Conservation (phyloP, 176 grass and related monocot genomes). For the Hsuehochloa calcarea region DNA sequence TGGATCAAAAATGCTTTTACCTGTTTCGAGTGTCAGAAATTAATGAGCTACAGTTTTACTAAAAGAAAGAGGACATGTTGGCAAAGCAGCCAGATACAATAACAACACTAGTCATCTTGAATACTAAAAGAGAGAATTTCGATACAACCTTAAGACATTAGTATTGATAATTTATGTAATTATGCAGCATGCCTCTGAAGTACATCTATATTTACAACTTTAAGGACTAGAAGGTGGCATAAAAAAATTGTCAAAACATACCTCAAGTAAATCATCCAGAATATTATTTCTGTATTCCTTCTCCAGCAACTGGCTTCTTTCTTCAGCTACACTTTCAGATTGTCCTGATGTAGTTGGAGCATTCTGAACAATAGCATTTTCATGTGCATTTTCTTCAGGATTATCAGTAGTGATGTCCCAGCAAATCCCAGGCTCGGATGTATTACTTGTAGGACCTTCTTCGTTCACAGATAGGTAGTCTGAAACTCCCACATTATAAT, state of each 20-base stretch:
- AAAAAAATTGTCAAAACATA: constrained; percentile 20
- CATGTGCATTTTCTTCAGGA: constrained; percentile 27
- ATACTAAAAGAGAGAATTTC: neutral
- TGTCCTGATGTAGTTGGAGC: constrained; percentile 43
- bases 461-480: constrained; percentile 40
- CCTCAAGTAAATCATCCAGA: constrained; percentile 96
- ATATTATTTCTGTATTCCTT: constrained; percentile 88
- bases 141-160: neutral
- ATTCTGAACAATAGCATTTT: constrained; percentile 36
- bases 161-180: neutral
- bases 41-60: constrained; percentile 3
- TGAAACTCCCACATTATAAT: constrained; percentile 36
- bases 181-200: neutral
- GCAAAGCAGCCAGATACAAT: neutral
- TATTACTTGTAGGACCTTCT: constrained; percentile 23
- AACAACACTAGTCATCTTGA: constrained; percentile 12
- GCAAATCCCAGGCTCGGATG: constrained; percentile 64
- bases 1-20: constrained; percentile 87
- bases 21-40: constrained; percentile 43
- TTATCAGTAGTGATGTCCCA: constrained; percentile 71
- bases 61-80: neutral
- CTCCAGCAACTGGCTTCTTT: constrained; percentile 85
- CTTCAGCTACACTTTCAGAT: constrained; percentile 29
- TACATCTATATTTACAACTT: neutral
- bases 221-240: neutral